Percentiles rank a stretch among this genome's conserved stretches.
Evolutionary conservation across 306 rosid genomes (phyloP).

Genomic region (Canavalia ensiformis): DNA sequence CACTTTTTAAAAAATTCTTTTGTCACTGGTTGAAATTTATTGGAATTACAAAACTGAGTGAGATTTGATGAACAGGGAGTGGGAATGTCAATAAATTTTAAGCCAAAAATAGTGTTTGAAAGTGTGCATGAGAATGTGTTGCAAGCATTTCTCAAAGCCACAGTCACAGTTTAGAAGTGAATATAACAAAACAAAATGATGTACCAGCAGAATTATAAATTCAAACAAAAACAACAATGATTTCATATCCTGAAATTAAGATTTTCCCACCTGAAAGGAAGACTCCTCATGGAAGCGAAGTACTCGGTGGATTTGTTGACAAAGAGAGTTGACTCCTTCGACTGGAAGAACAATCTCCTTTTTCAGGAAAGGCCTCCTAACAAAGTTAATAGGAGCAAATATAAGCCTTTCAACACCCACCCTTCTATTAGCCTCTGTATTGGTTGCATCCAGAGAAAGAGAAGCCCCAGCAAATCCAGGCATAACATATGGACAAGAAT

Average conservation of each 20-base stretch:
- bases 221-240: not conserved
- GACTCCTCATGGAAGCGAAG: constrained; percentile 82
- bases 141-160: not conserved
- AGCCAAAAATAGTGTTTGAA: not conserved
- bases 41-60: not conserved
- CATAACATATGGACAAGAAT: constrained; percentile 88
- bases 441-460: constrained; percentile 65
- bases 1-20: not conserved
- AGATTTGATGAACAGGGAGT: not conserved
- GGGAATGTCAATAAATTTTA: not conserved
- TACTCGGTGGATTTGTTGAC: constrained; percentile 69
- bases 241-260: constrained; percentile 16
- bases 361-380: constrained; percentile 78
- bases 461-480: constrained; percentile 76
- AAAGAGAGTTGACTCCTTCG: constrained; percentile 80
- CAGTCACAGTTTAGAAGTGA: not conserved
- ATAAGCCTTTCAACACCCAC: constrained; percentile 69
- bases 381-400: constrained; percentile 77
- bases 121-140: not conserved
- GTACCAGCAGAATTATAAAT: not conserved
- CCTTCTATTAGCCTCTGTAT: constrained; percentile 60
- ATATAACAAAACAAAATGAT: not conserved
- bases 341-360: constrained; percentile 84
- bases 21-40: not conserved
- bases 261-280: constrained; percentile 75